phyloP scores from a whole-genome alignment of 208 protist genomes.

The Acanthamoeba healyi region DNA sequence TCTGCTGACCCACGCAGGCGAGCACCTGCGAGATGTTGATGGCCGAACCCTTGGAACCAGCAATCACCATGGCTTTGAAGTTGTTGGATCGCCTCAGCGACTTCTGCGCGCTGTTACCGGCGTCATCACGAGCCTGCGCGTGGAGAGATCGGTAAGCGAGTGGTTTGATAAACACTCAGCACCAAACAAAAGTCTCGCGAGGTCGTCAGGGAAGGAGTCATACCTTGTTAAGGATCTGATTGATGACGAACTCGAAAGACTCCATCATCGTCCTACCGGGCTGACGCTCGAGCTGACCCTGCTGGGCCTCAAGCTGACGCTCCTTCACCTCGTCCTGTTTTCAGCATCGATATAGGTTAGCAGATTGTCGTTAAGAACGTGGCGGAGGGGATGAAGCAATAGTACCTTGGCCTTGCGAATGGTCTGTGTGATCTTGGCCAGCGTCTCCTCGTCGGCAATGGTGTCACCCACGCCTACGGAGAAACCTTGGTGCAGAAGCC shows the following conservation, averaged over 20 bases:
- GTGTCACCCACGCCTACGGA: conserved; percentile 98
- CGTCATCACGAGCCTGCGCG: conserved; percentile 81
- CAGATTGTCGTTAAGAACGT: no score
- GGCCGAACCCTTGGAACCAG: conserved; percentile 95
- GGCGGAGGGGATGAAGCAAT: conserved; percentile 29
- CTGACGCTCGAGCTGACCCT: conserved; percentile 95
- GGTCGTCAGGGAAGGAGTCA: conserved; percentile 92
- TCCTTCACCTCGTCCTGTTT: conserved; percentile 92
- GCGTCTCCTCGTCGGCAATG: conserved; percentile 96
- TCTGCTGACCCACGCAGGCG: conserved; percentile 99
- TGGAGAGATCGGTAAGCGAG: conserved; percentile 83
- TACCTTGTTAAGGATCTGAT: conserved; percentile 94
- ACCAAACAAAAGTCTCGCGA: no score
- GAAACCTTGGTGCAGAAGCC: conserved; percentile 97
- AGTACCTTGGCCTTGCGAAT: conserved; percentile 82
- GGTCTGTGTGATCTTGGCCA: conserved; percentile 94
- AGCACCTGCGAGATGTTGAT: conserved; percentile 99
- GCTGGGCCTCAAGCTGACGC: conserved; percentile 94
- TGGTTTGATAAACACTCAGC: background rate
- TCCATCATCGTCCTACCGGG: conserved; percentile 95
- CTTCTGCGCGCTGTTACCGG: conserved; percentile 85
- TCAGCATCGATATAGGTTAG: no score
- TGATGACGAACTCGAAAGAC: conserved; percentile 99
- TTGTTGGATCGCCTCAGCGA: conserved; percentile 85
- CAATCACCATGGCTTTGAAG: conserved; percentile 87